Base-by-base conservation (phyloP, 495 filamentous ascomycete genomes). In the Penicillium argentinense region DNA sequence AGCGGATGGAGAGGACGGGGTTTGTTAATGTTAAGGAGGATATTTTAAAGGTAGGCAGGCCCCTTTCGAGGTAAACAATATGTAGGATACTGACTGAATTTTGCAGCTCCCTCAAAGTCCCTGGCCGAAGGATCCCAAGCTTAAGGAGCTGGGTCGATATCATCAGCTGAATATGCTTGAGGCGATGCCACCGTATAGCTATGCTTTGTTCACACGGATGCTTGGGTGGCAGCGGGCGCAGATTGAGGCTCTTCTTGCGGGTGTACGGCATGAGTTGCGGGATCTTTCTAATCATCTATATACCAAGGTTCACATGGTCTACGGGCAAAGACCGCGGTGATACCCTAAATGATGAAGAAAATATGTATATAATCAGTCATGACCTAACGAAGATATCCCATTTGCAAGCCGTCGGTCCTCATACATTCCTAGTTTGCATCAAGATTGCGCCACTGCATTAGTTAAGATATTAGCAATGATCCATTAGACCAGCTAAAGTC, bases 201-300 rank as follows among this genome's bases (percentile, higher is more conserved):
- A 77, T 37, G 72, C 71, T 19, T 55, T 81, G 1, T 81, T 84
- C 49, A 82, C 78, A 1, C 71, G 73, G 13, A 67, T 75, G n/a
- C 67, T 80, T 11, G 76, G 78, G 2, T 81, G 77, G 73, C 38
- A 71, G 42, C 11, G 64, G 44, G 70, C 69, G 16, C 68, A 85
- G 54, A 73, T 79, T 17, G 73, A 83, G 49, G 69, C 69, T 7
- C 68, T 84, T 45, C 65, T 80, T 3, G 74, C 71, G 8, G 65
- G 77, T 11, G 69, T 82, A 3, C 69, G 75, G 28, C 69, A 68
- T n/a, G 80, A 78, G 32, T 44, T 86, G 25, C 59, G 69, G 30
- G 75, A 83, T 51, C 57, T 66, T 4, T 67, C 56, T 4, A 59
- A 75, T 12, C 80, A 85, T 59, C 26, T 72, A 24, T 74, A 72